Evolutionary conservation across 2,329 filamentous ascomycete species (phyloP).

Genomic region (Claviceps pazoutovae): DNA sequence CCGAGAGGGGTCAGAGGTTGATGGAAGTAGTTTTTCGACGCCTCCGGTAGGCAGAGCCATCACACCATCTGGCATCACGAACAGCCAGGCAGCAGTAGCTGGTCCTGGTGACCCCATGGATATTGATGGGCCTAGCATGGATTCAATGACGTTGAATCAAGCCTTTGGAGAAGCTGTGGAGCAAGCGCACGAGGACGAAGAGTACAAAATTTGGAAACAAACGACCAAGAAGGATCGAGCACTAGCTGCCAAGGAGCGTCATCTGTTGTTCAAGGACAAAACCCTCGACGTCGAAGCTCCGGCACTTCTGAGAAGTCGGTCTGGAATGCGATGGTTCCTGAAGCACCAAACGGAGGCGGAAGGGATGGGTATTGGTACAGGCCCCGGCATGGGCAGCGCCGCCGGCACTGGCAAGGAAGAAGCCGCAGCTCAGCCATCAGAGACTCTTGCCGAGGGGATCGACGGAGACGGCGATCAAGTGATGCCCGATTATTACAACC

Average conservation of each 20-base stretch:
- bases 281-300: slow-evolving; percentile 78
- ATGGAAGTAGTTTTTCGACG: slow-evolving; percentile 74
- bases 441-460: slow-evolving; percentile 89
- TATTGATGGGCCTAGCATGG: slow-evolving; percentile 62
- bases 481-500: slow-evolving; percentile 89
- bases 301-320: slow-evolving; percentile 70
- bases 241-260: slow-evolving; percentile 68
- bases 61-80: slow-evolving; percentile 54
- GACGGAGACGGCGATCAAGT: slow-evolving; percentile 74
- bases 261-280: slow-evolving; percentile 72
- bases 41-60: slow-evolving; percentile 61
- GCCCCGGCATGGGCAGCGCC: slow-evolving; percentile 23
- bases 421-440: slow-evolving; percentile 34
- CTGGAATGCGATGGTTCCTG: slow-evolving; percentile 79
- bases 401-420: slow-evolving; percentile 30
- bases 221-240: slow-evolving; percentile 95
- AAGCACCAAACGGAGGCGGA: slow-evolving; percentile 62
- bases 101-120: slow-evolving; percentile 81
- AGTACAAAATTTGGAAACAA: slow-evolving; percentile 98
- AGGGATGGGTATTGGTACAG: slow-evolving; percentile 26
- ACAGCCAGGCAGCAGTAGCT: slow-evolving; percentile 50
- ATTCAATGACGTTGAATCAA: slow-evolving; percentile 48
- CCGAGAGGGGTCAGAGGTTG: slow-evolving; percentile 65
- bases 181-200: slow-evolving; percentile 76
- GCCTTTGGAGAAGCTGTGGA: slow-evolving; percentile 54